Percentiles rank a stretch among this genome's conserved stretches.
phyloP scores from a whole-genome alignment of 805 yeast species.

The Barnettozyma sucrosica region DNA sequence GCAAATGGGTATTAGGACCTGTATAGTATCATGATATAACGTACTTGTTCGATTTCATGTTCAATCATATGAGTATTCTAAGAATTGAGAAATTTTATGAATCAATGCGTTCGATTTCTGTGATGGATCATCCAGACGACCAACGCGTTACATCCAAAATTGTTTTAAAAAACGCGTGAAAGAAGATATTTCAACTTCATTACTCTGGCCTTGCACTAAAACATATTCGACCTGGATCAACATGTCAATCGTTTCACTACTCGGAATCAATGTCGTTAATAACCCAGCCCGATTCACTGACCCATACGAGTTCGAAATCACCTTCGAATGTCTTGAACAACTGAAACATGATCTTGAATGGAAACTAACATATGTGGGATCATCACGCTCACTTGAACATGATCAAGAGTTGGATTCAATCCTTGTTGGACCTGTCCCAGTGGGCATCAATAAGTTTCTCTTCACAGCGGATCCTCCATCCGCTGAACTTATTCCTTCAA shows the following conservation, averaged over 20 bases:
- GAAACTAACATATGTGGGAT: conserved; percentile 96
- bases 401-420: conserved; percentile 96
- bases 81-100: too few species aligned
- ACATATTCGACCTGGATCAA: not conserved
- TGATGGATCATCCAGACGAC: not conserved
- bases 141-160: not conserved
- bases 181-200: not conserved
- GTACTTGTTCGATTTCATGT: too few species aligned
- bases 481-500: conserved; percentile 92
- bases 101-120: too few species aligned
- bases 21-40: too few species aligned
- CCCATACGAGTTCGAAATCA: conserved; percentile 93
- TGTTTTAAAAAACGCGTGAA: not conserved
- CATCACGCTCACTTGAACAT: conserved; percentile 88
- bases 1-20: too few species aligned
- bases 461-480: conserved; percentile 96
- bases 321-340: conserved; percentile 94
- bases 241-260: conserved; percentile 90
- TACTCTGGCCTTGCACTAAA: not conserved
- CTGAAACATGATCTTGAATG: conserved; percentile 83
- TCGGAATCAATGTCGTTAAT: conserved; percentile 87
- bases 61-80: too few species aligned
- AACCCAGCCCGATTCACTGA: conserved; percentile 93
- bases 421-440: conserved; percentile 98
- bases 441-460: conserved; percentile 89